Conservation (phyloP, 1,284 basidiomycete species). For the Leccinum proximum region DNA sequence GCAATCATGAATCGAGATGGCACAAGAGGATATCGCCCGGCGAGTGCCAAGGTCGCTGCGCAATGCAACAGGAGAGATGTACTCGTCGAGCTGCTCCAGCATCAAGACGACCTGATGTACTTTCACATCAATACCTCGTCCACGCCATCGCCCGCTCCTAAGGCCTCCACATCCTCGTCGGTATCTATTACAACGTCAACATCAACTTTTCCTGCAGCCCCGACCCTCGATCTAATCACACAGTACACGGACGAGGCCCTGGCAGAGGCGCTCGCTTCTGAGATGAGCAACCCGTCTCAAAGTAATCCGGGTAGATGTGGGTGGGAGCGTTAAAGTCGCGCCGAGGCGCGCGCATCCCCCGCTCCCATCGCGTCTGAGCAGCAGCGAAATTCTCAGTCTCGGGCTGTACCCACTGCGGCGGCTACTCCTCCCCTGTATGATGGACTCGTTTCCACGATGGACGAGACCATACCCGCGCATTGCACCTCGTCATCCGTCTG, state of each 20-base stretch:
- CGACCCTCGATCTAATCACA: neutral
- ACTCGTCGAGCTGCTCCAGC: slow-evolving; percentile 53
- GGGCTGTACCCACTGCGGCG: no score
- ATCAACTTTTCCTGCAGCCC: neutral
- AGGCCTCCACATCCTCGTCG: no score
- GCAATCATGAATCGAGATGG: no score
- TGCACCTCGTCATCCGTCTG: no score
- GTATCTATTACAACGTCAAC: neutral
- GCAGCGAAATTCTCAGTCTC: neutral
- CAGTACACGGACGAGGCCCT: slow-evolving; percentile 16
- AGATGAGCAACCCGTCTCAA: slow-evolving; percentile 13
- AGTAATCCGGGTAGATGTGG: slow-evolving; percentile 7
- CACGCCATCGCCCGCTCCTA: neutral
- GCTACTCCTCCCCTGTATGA: no score
- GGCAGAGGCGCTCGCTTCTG: slow-evolving; percentile 21
- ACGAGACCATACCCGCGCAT: no score
- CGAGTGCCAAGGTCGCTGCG: slow-evolving; percentile 49
- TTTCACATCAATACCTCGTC: slow-evolving; percentile 34
- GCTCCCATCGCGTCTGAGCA: slow-evolving; percentile 21
- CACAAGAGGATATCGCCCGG: slow-evolving; percentile 15
- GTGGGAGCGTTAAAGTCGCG: slow-evolving; percentile 18
- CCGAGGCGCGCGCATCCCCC: slow-evolving; percentile 14
- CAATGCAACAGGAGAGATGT: slow-evolving; percentile 49
- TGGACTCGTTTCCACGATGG: no score
- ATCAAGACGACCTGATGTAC: slow-evolving; percentile 56